Conservation (phyloP, 148 eudicot species). For the Persicaria tinctoria region DNA sequence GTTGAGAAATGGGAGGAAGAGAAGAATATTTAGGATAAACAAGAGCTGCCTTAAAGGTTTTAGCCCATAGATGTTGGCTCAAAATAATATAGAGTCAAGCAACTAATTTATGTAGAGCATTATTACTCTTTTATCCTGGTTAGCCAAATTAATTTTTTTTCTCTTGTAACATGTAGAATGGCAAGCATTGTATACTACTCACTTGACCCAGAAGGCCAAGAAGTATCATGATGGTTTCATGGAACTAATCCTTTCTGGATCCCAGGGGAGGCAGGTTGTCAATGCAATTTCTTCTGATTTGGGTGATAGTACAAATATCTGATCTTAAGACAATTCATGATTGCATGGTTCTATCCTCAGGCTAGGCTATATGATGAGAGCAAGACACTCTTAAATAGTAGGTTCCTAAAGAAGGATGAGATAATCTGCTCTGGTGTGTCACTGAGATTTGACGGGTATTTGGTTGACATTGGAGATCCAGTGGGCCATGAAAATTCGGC, state of each 20-base stretch:
- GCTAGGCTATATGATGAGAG: constrained; percentile 53
- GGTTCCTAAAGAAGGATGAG: constrained; percentile 73
- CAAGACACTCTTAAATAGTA: constrained; percentile 51
- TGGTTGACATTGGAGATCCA: constrained; percentile 74
- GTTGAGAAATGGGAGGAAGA: not conserved
- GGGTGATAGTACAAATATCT: not conserved
- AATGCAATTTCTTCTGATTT: not conserved
- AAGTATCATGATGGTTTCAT: constrained; percentile 87
- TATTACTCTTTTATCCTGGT: not conserved
- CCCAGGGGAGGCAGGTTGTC: constrained; percentile 69
- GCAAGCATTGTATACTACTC: constrained; percentile 76
- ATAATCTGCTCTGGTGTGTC: constrained; percentile 51
- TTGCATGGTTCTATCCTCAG: constrained; percentile 29
- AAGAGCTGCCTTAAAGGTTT: constrained; percentile 4
- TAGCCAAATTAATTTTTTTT: not conserved
- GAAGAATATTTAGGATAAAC: not conserved
- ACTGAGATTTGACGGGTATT: constrained; percentile 48
- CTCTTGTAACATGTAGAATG: constrained; percentile 48
- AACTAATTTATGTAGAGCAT: not conserved
- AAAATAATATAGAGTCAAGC: not conserved
- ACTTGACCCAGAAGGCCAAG: constrained; percentile 78
- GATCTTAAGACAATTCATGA: not conserved
- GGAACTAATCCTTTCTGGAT: constrained; percentile 46
- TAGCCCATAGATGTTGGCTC: not conserved
- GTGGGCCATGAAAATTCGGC: constrained; percentile 24